Evolutionary conservation across 345 rosid species (phyloP).

Genomic region (Moricandia arvensis): DNA sequence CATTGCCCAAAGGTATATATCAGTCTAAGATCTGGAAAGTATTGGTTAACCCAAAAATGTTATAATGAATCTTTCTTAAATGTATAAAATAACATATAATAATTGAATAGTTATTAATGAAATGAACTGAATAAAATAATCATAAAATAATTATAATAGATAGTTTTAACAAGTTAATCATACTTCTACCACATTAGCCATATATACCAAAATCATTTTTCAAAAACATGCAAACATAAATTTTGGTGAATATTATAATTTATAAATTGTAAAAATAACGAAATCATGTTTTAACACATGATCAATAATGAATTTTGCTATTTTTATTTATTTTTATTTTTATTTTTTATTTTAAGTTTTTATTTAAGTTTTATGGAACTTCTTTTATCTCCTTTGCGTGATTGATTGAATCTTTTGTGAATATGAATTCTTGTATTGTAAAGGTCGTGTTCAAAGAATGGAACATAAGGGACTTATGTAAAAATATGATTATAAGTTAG

Average conservation of each 20-base stretch:
- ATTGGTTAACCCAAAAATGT: no score
- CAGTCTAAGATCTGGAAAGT: no score
- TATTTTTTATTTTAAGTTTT: no score
- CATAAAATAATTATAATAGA: no score
- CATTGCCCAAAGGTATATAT: no score
- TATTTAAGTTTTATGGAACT: not conserved
- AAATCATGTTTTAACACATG: not conserved
- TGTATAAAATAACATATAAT: no score
- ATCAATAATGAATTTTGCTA: not conserved
- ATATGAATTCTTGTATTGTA: not conserved
- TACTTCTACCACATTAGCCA: not conserved
- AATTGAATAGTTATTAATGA: no score
- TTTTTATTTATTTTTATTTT: not conserved
- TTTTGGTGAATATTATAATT: no score
- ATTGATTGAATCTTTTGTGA: not conserved
- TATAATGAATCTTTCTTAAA: no score
- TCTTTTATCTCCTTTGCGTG: not conserved
- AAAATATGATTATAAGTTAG: not conserved
- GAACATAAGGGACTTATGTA: not conserved
- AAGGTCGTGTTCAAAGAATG: not conserved
- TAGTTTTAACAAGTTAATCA: not conserved
- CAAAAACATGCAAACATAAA: not conserved
- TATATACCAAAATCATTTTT: not conserved
- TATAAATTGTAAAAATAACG: not conserved
- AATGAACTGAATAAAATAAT: no score